Percentiles rank a stretch among this genome's conserved stretches.
phyloP scores from a whole-genome alignment of 2,329 filamentous ascomycete species.

The Pseudopyrenochaeta lycopersici region DNA sequence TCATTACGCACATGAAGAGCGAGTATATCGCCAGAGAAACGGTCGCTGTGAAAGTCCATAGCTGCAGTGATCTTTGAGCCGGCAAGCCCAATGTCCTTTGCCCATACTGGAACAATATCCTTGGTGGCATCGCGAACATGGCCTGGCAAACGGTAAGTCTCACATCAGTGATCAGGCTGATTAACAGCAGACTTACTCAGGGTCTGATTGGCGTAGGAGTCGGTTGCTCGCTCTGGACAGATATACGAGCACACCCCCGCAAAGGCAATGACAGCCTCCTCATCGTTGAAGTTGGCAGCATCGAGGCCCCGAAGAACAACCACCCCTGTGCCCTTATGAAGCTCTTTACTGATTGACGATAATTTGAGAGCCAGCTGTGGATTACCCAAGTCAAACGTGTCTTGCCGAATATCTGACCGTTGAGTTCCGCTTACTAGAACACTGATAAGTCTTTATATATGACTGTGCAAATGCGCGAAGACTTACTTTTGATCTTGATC shows the following conservation, averaged over 20 bases:
- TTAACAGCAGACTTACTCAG: slow-evolving; percentile 28
- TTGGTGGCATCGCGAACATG: slow-evolving; percentile 50
- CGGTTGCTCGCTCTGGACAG: slow-evolving; percentile 42
- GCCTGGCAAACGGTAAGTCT: slow-evolving; percentile 16
- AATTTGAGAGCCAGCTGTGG: slow-evolving; percentile 34
- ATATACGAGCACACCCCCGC: slow-evolving; percentile 44
- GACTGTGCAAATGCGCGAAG: neutral
- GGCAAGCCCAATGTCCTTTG: slow-evolving; percentile 46
- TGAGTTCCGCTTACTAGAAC: slow-evolving; percentile 27
- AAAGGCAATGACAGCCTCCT: slow-evolving; percentile 49
- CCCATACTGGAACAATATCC: slow-evolving; percentile 40
- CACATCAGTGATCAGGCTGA: neutral
- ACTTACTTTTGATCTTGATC: slow-evolving; percentile 43
- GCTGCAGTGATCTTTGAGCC: slow-evolving; percentile 48
- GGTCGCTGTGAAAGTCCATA: slow-evolving; percentile 50
- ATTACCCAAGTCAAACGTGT: slow-evolving; percentile 39
- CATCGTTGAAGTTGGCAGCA: slow-evolving; percentile 44
- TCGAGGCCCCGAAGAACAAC: slow-evolving; percentile 45
- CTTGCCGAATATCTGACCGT: slow-evolving; percentile 27
- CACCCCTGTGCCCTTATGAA: slow-evolving; percentile 42
- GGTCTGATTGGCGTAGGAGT: slow-evolving; percentile 50
- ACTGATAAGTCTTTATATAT: slow-evolving; percentile 2
- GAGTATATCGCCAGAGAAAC: slow-evolving; percentile 49
- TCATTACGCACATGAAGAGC: slow-evolving; percentile 47
- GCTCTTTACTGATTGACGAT: slow-evolving; percentile 32